A percentile compares a stretch with the other conserved stretches of the same genome.
Evolutionary conservation across 2,329 filamentous ascomycete genomes (phyloP).

Genomic region (Trichoderma asperellum): DNA sequence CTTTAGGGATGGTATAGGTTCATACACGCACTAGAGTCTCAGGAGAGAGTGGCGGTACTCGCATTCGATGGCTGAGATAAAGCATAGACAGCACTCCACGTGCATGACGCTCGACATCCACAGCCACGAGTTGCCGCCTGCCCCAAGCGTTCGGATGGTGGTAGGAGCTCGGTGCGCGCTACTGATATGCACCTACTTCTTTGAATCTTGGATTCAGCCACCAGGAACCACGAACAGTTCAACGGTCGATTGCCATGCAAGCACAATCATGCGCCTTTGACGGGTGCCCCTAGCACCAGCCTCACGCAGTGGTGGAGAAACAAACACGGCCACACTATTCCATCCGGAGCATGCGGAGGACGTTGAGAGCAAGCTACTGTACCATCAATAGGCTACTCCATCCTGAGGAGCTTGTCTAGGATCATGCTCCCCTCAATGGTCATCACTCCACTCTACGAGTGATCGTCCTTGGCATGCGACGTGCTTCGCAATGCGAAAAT

Average conservation of each 20-base stretch:
- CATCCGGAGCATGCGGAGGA: constrained; percentile 19
- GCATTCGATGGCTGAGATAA: not conserved
- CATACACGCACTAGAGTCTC: not conserved
- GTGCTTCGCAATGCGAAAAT: not conserved
- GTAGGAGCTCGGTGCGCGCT: not conserved
- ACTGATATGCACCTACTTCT: not conserved
- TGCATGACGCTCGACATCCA: constrained; percentile 15
- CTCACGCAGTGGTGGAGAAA: constrained; percentile 8
- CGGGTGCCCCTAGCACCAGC: constrained; percentile 13
- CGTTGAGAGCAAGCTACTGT: not conserved
- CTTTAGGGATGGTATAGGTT: not conserved
- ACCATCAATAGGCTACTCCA: not conserved
- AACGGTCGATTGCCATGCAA: not conserved
- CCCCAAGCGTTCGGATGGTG: constrained; percentile 7
- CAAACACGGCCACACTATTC: not conserved
- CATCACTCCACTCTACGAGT: constrained; percentile 17
- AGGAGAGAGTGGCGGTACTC: not conserved
- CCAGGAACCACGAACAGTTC: constrained; percentile 10
- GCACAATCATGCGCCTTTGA: not conserved
- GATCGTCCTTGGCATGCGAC: constrained; percentile 16
- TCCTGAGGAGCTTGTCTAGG: not conserved
- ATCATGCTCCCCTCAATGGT: constrained; percentile 5
- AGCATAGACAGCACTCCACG: constrained; percentile 4
- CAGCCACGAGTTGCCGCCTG: not conserved
- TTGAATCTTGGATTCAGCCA: not conserved